Percentiles rank a stretch among this genome's conserved stretches.
Conservation (phyloP, 1,284 basidiomycete genomes). For the Microbotryum scabiosae region DNA sequence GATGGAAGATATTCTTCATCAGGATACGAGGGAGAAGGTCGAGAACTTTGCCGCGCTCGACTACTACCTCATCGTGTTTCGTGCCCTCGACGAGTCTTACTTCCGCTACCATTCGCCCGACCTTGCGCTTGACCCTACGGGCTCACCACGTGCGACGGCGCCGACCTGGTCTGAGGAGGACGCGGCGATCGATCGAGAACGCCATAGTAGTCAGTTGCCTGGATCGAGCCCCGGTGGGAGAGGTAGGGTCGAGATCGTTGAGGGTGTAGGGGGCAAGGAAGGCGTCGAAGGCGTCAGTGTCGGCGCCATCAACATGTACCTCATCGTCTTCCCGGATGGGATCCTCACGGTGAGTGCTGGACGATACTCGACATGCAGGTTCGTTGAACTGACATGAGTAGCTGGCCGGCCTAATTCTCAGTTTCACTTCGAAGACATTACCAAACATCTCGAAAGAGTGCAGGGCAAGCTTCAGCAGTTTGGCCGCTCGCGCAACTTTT, state of each 20-base stretch:
- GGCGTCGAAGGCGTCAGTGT: slow-evolving; percentile 54
- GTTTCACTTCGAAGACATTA: slow-evolving; percentile 91
- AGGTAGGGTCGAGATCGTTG: slow-evolving; percentile 49
- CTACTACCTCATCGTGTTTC: slow-evolving; percentile 87
- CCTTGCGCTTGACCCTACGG: slow-evolving; percentile 2
- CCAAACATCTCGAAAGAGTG: slow-evolving; percentile 74
- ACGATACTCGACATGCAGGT: too few relatives aligned
- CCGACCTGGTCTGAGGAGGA: background rate
- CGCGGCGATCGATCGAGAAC: slow-evolving; percentile 11
- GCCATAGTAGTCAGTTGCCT: slow-evolving; percentile 3
- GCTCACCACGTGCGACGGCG: background rate
- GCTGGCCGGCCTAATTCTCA: slow-evolving; percentile 35
- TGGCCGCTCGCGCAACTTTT: slow-evolving; percentile 49
- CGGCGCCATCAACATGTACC: slow-evolving; percentile 75
- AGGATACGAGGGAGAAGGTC: slow-evolving; percentile 86
- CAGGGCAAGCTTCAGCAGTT: slow-evolving; percentile 55
- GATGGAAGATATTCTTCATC: slow-evolving; percentile 89
- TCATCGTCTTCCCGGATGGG: slow-evolving; percentile 83
- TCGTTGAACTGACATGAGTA: too few relatives aligned
- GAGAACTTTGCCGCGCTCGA: slow-evolving; percentile 81
- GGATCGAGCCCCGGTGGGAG: slow-evolving; percentile 14
- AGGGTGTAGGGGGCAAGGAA: slow-evolving; percentile 50
- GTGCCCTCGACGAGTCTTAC: slow-evolving; percentile 66
- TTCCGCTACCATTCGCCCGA: slow-evolving; percentile 47
- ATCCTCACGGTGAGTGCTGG: slow-evolving; percentile 64